These are phyloP conservation scores for Trichophaea hybrida DNA, from an alignment of 2,329 filamentous ascomycete genomes.

Conservation along the genomic window DNA sequence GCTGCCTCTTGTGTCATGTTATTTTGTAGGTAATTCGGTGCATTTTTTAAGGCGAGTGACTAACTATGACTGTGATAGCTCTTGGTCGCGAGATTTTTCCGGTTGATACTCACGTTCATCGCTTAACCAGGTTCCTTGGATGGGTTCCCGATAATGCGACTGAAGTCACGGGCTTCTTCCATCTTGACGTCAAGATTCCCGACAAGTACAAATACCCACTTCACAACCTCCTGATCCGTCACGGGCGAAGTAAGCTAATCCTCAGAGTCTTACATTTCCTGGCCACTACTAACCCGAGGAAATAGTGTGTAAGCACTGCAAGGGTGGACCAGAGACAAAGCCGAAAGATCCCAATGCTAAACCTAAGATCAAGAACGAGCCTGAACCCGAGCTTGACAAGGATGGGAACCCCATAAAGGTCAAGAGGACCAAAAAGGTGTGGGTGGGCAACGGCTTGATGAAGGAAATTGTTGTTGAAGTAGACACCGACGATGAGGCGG, in stretches of 20 bases:
- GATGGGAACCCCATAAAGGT: conserved; percentile 1
- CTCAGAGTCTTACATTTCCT: not conserved
- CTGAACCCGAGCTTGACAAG: not conserved
- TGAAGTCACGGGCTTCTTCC: conserved; percentile 38
- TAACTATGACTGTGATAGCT: not conserved
- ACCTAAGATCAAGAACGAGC: not conserved
- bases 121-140: conserved; percentile 37
- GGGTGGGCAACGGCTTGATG: conserved; percentile 21
- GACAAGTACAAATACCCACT: conserved; percentile 40
- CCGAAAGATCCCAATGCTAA: not conserved
- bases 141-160: conserved; percentile 36
- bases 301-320: conserved; percentile 34
- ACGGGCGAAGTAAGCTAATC: conserved; percentile 31
- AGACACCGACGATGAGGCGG: conserved; percentile 11
- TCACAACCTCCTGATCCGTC: conserved; percentile 42
- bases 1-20: conserved; percentile 41
- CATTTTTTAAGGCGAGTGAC: not conserved
- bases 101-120: conserved; percentile 42
- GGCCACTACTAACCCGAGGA: not conserved
- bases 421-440: conserved; percentile 14
- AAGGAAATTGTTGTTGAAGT: conserved; percentile 19
- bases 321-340: conserved; percentile 9
- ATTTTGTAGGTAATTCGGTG: conserved; percentile 32
- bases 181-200: conserved; percentile 38
- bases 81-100: conserved; percentile 31